Evolutionary conservation across 495 filamentous ascomycete genomes (phyloP).

Genomic region (Lindgomyces ingoldianus): DNA sequence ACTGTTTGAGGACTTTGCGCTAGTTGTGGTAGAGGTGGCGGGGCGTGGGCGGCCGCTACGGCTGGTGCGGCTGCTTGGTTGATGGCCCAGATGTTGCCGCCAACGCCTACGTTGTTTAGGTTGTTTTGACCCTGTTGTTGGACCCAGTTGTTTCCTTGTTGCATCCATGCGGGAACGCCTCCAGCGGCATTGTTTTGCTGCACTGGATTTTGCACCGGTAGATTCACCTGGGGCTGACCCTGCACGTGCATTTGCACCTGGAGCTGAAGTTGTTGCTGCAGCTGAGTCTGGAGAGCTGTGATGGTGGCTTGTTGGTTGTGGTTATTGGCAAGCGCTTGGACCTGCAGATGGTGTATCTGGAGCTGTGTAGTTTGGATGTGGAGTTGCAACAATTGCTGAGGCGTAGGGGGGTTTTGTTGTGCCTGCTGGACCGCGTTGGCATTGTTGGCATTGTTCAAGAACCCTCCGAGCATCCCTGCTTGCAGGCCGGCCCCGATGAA

Average conservation of each 20-base stretch:
- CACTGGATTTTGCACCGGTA: background rate
- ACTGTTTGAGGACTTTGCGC: conserved; percentile 2
- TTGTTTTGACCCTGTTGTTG: background rate
- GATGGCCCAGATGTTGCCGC: background rate
- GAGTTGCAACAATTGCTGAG: conserved; percentile 14
- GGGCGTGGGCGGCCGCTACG: background rate
- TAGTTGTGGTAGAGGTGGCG: background rate
- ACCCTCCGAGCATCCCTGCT: background rate
- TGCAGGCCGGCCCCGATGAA: background rate
- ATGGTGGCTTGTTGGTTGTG: background rate
- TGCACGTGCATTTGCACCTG: conserved; percentile 21
- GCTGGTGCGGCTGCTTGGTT: background rate
- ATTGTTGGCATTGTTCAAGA: background rate
- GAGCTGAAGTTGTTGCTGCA: conserved; percentile 20
- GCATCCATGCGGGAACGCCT: background rate
- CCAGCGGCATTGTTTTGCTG: no score
- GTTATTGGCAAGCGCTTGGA: no score
- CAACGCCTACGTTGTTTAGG: no score
- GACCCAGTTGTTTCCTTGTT: background rate
- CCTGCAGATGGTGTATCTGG: conserved; percentile 24
- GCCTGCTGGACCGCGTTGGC: background rate
- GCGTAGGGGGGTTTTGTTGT: conserved; percentile 1
- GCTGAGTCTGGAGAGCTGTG: conserved; percentile 16
- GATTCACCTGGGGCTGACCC: conserved; percentile 11
- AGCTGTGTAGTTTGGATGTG: conserved; percentile 29